phyloP scores from a whole-genome alignment of 306 rosid species.

The Delonix regia region DNA sequence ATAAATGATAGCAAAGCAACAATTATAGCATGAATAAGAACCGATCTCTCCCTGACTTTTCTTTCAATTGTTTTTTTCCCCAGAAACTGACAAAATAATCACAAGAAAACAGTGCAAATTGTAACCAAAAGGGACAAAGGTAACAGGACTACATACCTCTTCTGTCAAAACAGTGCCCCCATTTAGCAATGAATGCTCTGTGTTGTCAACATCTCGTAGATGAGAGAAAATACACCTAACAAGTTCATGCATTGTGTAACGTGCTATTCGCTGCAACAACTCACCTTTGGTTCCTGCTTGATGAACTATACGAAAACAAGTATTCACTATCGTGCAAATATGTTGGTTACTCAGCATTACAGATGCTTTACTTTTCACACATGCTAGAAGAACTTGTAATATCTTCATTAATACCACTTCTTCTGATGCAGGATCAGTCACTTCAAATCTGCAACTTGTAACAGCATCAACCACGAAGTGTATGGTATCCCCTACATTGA shows the following conservation, averaged over 20 bases:
- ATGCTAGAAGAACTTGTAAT: conserved; percentile 92
- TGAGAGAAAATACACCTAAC: conserved; percentile 87
- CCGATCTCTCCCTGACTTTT: conserved; percentile 9
- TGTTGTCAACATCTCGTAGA: conserved; percentile 74
- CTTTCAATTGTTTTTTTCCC: neutral
- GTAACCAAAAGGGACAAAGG: conserved; percentile 28
- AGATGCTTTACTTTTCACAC: conserved; percentile 93
- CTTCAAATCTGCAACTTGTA: conserved; percentile 97
- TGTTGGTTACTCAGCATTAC: conserved; percentile 88
- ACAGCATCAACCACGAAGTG: conserved; percentile 94
- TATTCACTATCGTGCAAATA: conserved; percentile 87
- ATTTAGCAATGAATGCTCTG: conserved; percentile 53
- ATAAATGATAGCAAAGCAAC: conserved; percentile 2
- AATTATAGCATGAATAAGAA: conserved; percentile 9
- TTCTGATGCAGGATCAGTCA: conserved; percentile 98
- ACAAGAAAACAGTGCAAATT: conserved; percentile 4
- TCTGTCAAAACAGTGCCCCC: conserved; percentile 47
- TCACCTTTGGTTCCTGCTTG: conserved; percentile 96
- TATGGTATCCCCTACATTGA: conserved; percentile 82
- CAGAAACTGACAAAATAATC: conserved; percentile 16
- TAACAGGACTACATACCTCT: conserved; percentile 55
- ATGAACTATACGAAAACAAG: conserved; percentile 96
- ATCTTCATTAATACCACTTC: conserved; percentile 95
- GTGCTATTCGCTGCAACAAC: conserved; percentile 94
- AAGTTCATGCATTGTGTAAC: conserved; percentile 94